Percentiles rank a stretch among this genome's conserved stretches.
Evolutionary conservation across 768 basidiomycete species (phyloP).

Genomic region (Mycena olivaceomarginata): DNA sequence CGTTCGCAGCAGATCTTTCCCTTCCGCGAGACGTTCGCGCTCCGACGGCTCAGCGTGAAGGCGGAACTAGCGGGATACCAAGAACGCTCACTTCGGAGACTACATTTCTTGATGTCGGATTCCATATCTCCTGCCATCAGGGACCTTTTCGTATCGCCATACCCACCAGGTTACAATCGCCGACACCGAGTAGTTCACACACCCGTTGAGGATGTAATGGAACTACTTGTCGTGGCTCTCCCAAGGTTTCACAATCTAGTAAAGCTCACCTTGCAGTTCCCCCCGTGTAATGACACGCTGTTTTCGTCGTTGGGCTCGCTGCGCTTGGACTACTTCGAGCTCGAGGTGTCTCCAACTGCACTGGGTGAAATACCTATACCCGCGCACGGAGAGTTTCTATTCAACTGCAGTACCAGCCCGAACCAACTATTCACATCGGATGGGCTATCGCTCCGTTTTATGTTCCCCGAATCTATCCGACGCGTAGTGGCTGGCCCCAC

Average conservation of each 20-base stretch:
- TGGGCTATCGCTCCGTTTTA: slow-evolving; percentile 36
- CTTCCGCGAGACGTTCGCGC: slow-evolving; percentile 45
- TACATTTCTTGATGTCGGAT: slow-evolving; percentile 38
- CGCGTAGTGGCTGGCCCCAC: slow-evolving; percentile 42
- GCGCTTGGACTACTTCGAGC: slow-evolving; percentile 40
- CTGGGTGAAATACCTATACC: slow-evolving; percentile 41
- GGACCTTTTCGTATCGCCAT: slow-evolving; percentile 45
- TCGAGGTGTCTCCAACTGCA: slow-evolving; percentile 36
- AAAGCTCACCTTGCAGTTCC: slow-evolving; percentile 43
- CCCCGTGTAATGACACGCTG: slow-evolving; percentile 24
- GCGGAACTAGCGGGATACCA: slow-evolving; percentile 29
- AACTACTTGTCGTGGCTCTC: slow-evolving; percentile 29
- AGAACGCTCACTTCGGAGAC: slow-evolving; percentile 34
- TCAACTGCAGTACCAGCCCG: slow-evolving; percentile 42
- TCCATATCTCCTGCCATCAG: slow-evolving; percentile 35
- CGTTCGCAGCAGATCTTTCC: slow-evolving; percentile 44
- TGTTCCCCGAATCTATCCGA: slow-evolving; percentile 36
- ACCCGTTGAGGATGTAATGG: slow-evolving; percentile 40
- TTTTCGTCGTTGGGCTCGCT: slow-evolving; percentile 4
- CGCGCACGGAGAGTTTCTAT: slow-evolving; percentile 33
- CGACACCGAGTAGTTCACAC: slow-evolving; percentile 38
- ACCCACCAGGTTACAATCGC: slow-evolving; percentile 44
- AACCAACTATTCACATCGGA: slow-evolving; percentile 16
- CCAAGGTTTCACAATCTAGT: slow-evolving; percentile 41
- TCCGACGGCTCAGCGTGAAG: slow-evolving; percentile 36